Evolutionary conservation across 345 rosid genomes (phyloP).

Genomic region (Eucalyptus curtisii): DNA sequence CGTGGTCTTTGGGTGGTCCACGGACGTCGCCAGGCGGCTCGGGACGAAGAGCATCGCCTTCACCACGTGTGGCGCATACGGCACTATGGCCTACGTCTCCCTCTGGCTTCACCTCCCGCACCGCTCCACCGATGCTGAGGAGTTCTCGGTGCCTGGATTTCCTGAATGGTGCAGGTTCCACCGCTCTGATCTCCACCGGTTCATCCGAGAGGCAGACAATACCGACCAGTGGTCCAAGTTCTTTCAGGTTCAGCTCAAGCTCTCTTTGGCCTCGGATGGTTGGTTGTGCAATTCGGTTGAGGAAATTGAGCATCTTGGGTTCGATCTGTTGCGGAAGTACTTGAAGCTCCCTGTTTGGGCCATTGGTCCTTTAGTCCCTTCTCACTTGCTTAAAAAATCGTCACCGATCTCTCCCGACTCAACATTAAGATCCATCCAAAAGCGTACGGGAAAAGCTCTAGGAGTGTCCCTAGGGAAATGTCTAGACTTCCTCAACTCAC

Average conservation of each 20-base stretch:
- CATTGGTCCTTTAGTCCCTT: constrained; percentile 32
- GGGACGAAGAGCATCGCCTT: neutral
- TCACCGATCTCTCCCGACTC: neutral
- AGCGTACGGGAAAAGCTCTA: constrained; percentile 4
- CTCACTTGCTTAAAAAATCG: neutral
- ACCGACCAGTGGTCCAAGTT: constrained; percentile 31
- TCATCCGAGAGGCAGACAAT: constrained; percentile 15
- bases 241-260: constrained; percentile 12
- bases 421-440: neutral
- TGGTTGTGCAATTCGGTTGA: constrained; percentile 28
- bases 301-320: constrained; percentile 19
- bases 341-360: constrained; percentile 25
- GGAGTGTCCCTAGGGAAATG: constrained; percentile 16
- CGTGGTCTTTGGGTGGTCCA: neutral
- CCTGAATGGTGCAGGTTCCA: constrained; percentile 25
- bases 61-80: constrained; percentile 22
- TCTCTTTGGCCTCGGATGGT: constrained; percentile 9
- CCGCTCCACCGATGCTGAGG: constrained; percentile 1
- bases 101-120: constrained; percentile 38
- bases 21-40: neutral
- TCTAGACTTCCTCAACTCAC: constrained; percentile 20
- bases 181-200: constrained; percentile 15
- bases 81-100: constrained; percentile 18
- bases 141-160: constrained; percentile 28
- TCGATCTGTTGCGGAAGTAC: constrained; percentile 14